Evolutionary conservation across 1,284 basidiomycete genomes (phyloP).

Genomic region (Hymenochaete sp.): DNA sequence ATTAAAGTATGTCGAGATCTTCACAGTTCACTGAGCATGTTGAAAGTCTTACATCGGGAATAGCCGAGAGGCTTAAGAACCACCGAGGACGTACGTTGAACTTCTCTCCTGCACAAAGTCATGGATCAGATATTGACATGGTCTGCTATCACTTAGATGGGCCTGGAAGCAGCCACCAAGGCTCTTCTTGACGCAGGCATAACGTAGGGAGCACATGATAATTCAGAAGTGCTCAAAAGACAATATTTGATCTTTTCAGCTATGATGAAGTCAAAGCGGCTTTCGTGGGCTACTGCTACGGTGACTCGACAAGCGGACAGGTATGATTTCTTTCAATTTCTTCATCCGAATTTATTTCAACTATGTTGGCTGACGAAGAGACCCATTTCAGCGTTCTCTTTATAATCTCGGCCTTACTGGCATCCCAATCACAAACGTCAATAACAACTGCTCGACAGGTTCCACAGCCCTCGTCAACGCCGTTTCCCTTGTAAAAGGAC

Average conservation of each 20-base stretch:
- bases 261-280: slow-evolving; percentile 74
- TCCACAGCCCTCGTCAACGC: slow-evolving; percentile 67
- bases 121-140: not conserved
- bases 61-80: slow-evolving; percentile 56
- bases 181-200: slow-evolving; percentile 80
- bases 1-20: slow-evolving; percentile 47
- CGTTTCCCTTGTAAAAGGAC: slow-evolving; percentile 59
- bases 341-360: not conserved
- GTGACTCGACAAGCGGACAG: slow-evolving; percentile 77
- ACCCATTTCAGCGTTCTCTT: slow-evolving; percentile 51
- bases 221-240: too few species aligned
- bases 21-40: not conserved
- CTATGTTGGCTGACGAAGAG: too few species aligned
- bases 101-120: not conserved
- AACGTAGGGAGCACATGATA: too few species aligned
- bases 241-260: too few species aligned
- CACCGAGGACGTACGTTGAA: slow-evolving; percentile 51
- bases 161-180: slow-evolving; percentile 77
- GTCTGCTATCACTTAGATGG: slow-evolving; percentile 49
- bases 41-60: slow-evolving; percentile 5
- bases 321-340: slow-evolving; percentile 27
- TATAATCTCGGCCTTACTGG: slow-evolving; percentile 80
- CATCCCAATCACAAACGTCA: slow-evolving; percentile 82
- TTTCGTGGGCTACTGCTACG: slow-evolving; percentile 73
- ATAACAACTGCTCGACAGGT: slow-evolving; percentile 79